phyloP scores from a whole-genome alignment of 2,329 filamentous ascomycete genomes.

The Colletotrichum caudatum region DNA sequence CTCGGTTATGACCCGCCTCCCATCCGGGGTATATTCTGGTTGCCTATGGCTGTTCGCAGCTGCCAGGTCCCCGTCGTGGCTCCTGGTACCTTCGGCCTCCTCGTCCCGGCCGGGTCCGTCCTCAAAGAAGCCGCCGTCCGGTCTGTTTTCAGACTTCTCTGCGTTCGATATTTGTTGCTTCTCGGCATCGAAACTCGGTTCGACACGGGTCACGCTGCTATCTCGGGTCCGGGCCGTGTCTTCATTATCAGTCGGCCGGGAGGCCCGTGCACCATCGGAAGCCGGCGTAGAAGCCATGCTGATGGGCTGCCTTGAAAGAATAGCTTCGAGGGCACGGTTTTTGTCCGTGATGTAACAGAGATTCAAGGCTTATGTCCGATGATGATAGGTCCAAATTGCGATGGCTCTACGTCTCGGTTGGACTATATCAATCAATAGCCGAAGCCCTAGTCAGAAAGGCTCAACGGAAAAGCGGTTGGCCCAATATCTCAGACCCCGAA shows the following conservation, averaged over 20 bases:
- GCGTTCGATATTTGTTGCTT: neutral
- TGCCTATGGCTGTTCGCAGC: conserved; percentile 19
- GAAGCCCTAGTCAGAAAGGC: neutral
- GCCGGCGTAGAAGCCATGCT: conserved; percentile 16
- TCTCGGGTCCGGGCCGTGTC: conserved; percentile 7
- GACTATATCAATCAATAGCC: neutral
- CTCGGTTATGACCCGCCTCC: conserved; percentile 59
- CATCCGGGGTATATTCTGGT: conserved; percentile 41
- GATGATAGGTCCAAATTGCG: neutral
- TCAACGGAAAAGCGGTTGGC: no score
- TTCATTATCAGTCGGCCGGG: neutral
- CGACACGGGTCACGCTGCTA: conserved; percentile 27
- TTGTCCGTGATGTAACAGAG: no score
- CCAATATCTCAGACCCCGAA: neutral
- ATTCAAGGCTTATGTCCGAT: neutral
- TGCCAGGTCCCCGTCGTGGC: conserved; percentile 12
- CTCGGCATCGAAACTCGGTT: conserved; percentile 19
- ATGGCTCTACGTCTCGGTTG: neutral
- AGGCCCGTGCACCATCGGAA: neutral
- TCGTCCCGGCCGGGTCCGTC: conserved; percentile 29
- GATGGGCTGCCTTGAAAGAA: neutral
- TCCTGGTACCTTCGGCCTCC: conserved; percentile 19
- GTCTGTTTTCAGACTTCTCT: neutral
- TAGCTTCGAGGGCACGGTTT: neutral
- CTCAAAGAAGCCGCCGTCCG: conserved; percentile 17